A percentile compares a stretch with the other conserved stretches of the same genome.
These are phyloP conservation scores for Phaeoacremonium minimum DNA, from an alignment of 2,329 filamentous ascomycete genomes.

Conservation along the genomic window DNA sequence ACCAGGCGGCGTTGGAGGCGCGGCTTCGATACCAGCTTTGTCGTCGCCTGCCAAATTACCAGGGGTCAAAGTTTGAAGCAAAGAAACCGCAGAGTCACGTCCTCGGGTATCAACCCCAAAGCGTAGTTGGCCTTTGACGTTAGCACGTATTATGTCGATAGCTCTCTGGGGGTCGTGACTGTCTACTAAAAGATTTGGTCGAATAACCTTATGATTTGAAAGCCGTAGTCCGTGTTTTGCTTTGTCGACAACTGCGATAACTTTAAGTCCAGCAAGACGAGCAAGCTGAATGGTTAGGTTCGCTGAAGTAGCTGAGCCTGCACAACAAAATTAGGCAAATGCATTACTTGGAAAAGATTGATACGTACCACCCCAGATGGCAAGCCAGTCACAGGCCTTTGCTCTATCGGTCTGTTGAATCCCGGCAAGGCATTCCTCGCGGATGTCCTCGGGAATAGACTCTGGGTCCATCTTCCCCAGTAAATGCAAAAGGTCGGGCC, in stretches of 20 bases:
- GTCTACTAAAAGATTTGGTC: slow-evolving; percentile 64
- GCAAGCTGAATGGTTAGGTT: slow-evolving; percentile 65
- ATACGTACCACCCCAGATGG: slow-evolving; percentile 65
- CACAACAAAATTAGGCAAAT: too few species aligned
- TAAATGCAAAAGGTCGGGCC: slow-evolving; percentile 55
- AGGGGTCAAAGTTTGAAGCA: slow-evolving; percentile 48
- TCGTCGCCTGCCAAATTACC: slow-evolving; percentile 12
- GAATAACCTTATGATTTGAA: slow-evolving; percentile 33
- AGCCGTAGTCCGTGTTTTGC: slow-evolving; percentile 61
- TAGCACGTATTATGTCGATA: slow-evolving; percentile 56
- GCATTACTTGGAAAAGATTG: background rate
- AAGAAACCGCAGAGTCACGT: slow-evolving; percentile 53
- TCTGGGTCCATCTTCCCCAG: slow-evolving; percentile 41
- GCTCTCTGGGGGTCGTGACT: slow-evolving; percentile 62
- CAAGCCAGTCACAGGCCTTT: slow-evolving; percentile 61
- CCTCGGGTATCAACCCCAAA: slow-evolving; percentile 69
- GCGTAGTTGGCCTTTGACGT: slow-evolving; percentile 52
- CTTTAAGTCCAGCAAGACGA: slow-evolving; percentile 58
- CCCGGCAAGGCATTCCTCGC: slow-evolving; percentile 56
- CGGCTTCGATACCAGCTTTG: slow-evolving; percentile 5
- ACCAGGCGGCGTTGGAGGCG: slow-evolving; percentile 28
- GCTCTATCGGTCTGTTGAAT: slow-evolving; percentile 50
- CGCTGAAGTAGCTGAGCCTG: slow-evolving; percentile 65
- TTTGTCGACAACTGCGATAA: slow-evolving; percentile 63
- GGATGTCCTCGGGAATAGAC: slow-evolving; percentile 55